Percentiles rank a stretch among this genome's conserved stretches.
Evolutionary conservation across 2,329 filamentous ascomycete genomes (phyloP).

Genomic region (Zalaria obscura): DNA sequence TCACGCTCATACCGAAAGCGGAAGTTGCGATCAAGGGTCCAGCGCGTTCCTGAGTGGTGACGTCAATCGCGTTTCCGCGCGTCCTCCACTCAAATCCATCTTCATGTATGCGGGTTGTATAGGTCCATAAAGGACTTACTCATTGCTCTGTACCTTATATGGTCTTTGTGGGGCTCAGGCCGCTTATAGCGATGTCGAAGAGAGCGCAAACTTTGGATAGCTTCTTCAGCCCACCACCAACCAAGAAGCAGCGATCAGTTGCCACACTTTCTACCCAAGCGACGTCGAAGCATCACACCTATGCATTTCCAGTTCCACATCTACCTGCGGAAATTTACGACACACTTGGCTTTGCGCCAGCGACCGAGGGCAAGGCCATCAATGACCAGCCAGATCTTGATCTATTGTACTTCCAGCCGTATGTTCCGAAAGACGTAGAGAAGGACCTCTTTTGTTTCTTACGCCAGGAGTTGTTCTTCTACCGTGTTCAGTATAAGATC

Average conservation of each 20-base stretch:
- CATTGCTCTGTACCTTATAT: too few relatives aligned
- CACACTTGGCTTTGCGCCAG: slow-evolving; percentile 25
- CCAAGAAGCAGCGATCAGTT: slow-evolving; percentile 19
- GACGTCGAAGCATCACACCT: slow-evolving; percentile 32
- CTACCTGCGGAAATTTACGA: slow-evolving; percentile 30
- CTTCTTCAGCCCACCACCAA: slow-evolving; percentile 46
- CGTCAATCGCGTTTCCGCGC: too few relatives aligned
- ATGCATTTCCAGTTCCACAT: slow-evolving; percentile 37
- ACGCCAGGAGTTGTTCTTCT: slow-evolving; percentile 58
- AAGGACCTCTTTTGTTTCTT: slow-evolving; percentile 56
- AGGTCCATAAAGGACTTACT: too few relatives aligned
- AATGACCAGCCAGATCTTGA: slow-evolving; percentile 58
- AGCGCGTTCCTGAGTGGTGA: too few relatives aligned
- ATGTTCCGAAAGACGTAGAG: slow-evolving; percentile 43
- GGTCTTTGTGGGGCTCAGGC: neutral
- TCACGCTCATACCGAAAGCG: too few relatives aligned
- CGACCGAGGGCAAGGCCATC: slow-evolving; percentile 39
- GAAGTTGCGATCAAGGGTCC: too few relatives aligned
- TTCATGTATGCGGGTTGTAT: too few relatives aligned
- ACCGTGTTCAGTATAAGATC: slow-evolving; percentile 54
- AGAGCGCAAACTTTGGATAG: slow-evolving; percentile 45
- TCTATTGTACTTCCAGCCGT: slow-evolving; percentile 62
- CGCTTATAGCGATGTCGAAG: neutral
- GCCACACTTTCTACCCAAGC: slow-evolving; percentile 6
- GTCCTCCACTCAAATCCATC: too few relatives aligned